Conservation (phyloP, 1,284 basidiomycete species). For the Microbotryum violaceum region DNA sequence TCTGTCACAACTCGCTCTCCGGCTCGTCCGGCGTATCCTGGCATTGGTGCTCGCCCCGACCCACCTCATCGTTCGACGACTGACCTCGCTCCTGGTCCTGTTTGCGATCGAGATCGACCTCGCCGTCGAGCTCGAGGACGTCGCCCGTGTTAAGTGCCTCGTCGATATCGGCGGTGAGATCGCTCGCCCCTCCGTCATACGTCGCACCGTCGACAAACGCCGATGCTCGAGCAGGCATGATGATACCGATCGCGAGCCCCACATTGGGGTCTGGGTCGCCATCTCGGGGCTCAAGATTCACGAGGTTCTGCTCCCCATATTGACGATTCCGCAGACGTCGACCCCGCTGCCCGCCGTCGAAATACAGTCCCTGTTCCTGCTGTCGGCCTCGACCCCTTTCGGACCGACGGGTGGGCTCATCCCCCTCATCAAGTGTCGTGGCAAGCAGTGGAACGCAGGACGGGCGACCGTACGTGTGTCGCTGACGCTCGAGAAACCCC, state of each 20-base stretch:
- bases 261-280: conserved; percentile 7
- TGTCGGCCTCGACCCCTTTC: background rate
- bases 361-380: conserved; percentile 8
- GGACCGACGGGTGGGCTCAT: background rate
- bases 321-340: background rate
- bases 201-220: background rate
- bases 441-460: background rate
- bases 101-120: conserved; percentile 13
- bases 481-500: background rate
- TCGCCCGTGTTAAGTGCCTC: background rate
- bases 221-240: background rate
- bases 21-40: background rate
- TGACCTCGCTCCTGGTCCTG: conserved; percentile 5
- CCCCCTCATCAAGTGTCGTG: background rate
- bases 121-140: conserved; percentile 6
- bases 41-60: background rate
- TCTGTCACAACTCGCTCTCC: background rate
- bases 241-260: background rate
- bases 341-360: conserved; percentile 14
- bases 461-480: background rate
- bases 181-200: background rate
- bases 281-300: conserved; percentile 4
- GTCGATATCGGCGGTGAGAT: conserved; percentile 6
- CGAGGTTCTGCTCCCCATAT: background rate
- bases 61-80: background rate